Base-by-base conservation (phyloP, 768 basidiomycete species). In the Rhizopogon roseolus region DNA sequence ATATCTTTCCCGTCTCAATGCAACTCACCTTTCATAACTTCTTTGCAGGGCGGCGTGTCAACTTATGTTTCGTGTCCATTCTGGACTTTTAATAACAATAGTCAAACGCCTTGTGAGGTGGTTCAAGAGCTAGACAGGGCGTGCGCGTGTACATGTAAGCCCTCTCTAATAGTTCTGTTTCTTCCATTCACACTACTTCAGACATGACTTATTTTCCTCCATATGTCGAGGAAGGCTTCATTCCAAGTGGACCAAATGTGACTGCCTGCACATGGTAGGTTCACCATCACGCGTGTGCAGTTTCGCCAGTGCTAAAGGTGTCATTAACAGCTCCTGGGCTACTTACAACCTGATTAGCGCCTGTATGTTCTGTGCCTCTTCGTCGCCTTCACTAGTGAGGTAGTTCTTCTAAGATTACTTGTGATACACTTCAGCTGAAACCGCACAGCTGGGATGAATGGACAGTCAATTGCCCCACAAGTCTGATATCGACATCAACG, bases 341-440 rank as follows among this genome's bases (percentile, higher is more conserved):
- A 55, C 56, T 36, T 67, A 69, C 42, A 67, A 67, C 46, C 50
- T 67, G 10, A 9, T 69, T 41, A 69, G 66, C 11, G 66, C 63
- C 16, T 67, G 66, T 19, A 52, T 13, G 58, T 60, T 16, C 52
- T 49, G 32, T 69, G 65, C 34, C 5, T 42, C n/a, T 58, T 36
- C 5, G 41, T 59, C 48, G 3, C 4, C 37, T 41, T 36, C 51
- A 11, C 58, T 54, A 29, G 29, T 50, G 28, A 63, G 60, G 66
- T 67, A 52, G 38, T 17, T 5, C 13, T 40, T 41, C 25, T 9
- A 8, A 14, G 4, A 22, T 41, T 9, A 39, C 39, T 16, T 38
- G 27, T 3, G 25, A 11, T 17, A 27, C 22, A 34, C 36, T 46
- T 28, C 39, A 38, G 39, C 55, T 57, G 27, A 60, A 37, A 6